Base-by-base conservation (phyloP, 495 filamentous ascomycete genomes). In the Astrocystis sublimbata region DNA sequence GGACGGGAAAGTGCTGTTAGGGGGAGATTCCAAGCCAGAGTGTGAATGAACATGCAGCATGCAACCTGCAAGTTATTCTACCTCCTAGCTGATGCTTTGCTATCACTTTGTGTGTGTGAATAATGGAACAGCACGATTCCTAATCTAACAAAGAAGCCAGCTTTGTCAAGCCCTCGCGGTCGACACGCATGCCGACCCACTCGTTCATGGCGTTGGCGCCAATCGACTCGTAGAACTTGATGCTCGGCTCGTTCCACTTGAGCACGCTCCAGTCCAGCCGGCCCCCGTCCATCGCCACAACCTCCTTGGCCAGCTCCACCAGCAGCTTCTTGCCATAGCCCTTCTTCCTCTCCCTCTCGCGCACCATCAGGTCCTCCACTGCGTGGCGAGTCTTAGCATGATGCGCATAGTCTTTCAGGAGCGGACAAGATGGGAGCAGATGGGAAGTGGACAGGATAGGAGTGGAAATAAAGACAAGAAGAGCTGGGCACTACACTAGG, bases 201-300 rank as follows among this genome's bases (percentile, higher is more conserved):
- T 94, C 93, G 57, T 83, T 84, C 89, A 92, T 88, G 66, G 77
- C 77, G 69, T 76, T 83, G n/a, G 93, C 94, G 5, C 94, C 93
- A 60, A 96, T 80, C 63, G 83, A 81, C 70, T 88, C 83, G 69
- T 98, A 98, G 70, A 98, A 97, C 68, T 86, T 78, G 73, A 97
- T 92, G 65, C 85, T 89, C 41, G 90, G 89, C 78, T 91, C 85
- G 74, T 98, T 97, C 93, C 85, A 90, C 76, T 88, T 92, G 66
- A 98, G 73, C 67, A 96, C 93, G 69, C 85, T 91, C 94, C 94
- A 98, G 76, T 97, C 93, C 59, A 98, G 73, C 65, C 94, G 83
- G 6, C 83, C 81, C 0, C 92, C 93, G 12, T 83, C 76, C 36
- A 92, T 86, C 61, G 81, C 81, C 54, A 90, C 78, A 52, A 90